Conservation (phyloP, 768 basidiomycete species). For the Tylopilus vinaceipallidus region DNA sequence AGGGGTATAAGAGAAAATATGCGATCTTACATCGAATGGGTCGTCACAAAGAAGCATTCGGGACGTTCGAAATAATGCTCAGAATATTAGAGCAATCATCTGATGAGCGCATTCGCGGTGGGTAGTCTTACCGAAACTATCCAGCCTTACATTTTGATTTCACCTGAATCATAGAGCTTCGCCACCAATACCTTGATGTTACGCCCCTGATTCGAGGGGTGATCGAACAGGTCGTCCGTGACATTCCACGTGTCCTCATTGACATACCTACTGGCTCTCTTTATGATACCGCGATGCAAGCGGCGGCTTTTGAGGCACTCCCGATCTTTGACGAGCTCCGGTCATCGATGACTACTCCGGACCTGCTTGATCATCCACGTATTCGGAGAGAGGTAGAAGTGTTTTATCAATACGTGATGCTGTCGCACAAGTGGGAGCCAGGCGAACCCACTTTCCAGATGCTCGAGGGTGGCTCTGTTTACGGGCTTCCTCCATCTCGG, state of each 20-base stretch:
- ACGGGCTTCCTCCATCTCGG: no score
- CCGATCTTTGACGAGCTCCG: no score
- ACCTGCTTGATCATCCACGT: no score
- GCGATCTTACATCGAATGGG: neutral
- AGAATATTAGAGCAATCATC: neutral
- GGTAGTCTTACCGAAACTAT: neutral
- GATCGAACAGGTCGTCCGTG: neutral
- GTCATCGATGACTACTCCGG: no score
- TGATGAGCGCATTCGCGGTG: neutral
- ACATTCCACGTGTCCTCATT: neutral
- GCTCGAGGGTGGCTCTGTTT: no score
- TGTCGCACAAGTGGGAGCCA: no score
- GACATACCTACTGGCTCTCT: neutral
- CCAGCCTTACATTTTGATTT: neutral
- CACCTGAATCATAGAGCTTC: neutral
- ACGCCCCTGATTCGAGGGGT: neutral
- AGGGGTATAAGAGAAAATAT: constrained; percentile 1
- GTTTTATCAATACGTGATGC: no score
- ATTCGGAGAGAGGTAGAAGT: no score
- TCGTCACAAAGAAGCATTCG: neutral
- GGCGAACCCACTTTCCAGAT: no score
- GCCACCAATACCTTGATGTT: no score
- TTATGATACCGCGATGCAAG: no score
- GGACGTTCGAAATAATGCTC: neutral
- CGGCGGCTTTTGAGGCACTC: no score